phyloP scores from a whole-genome alignment of 257 asterid genomes.

The Ilex aquifolium region DNA sequence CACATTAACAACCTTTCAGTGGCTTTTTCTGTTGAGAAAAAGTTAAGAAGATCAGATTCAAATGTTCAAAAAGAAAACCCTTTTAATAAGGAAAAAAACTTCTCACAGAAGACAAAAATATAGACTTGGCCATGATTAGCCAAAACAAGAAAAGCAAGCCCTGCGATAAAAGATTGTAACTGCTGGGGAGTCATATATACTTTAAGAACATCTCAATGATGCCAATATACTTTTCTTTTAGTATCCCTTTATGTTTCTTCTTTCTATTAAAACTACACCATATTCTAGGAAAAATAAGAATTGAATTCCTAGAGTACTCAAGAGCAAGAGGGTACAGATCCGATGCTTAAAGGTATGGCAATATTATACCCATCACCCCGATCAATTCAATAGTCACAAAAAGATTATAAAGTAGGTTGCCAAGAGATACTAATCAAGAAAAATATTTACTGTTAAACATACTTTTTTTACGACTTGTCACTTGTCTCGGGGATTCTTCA shows the following conservation, averaged over 20 bases:
- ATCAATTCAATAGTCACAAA: constrained; percentile 14
- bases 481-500: constrained; percentile 28
- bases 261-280: neutral
- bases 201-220: constrained; percentile 22
- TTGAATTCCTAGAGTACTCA: neutral
- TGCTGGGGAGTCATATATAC: constrained; percentile 2
- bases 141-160: too few species aligned
- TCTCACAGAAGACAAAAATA: constrained; percentile 26
- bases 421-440: constrained; percentile 11
- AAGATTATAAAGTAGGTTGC: constrained; percentile 14
- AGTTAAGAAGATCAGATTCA: constrained; percentile 17
- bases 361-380: constrained; percentile 4
- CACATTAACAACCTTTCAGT: too few species aligned
- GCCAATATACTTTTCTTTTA: constrained; percentile 21
- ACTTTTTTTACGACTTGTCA: constrained; percentile 19
- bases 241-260: neutral
- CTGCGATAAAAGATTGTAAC: constrained; percentile 18
- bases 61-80: constrained; percentile 9
- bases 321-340: constrained; percentile 14
- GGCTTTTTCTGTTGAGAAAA: neutral
- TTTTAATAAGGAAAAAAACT: constrained; percentile 19
- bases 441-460: constrained; percentile 12
- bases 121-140: constrained; percentile 24
- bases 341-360: constrained; percentile 9
- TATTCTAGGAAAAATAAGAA: neutral